Conservation (phyloP, 1,284 basidiomycete genomes). For the Pascua guehoae region DNA sequence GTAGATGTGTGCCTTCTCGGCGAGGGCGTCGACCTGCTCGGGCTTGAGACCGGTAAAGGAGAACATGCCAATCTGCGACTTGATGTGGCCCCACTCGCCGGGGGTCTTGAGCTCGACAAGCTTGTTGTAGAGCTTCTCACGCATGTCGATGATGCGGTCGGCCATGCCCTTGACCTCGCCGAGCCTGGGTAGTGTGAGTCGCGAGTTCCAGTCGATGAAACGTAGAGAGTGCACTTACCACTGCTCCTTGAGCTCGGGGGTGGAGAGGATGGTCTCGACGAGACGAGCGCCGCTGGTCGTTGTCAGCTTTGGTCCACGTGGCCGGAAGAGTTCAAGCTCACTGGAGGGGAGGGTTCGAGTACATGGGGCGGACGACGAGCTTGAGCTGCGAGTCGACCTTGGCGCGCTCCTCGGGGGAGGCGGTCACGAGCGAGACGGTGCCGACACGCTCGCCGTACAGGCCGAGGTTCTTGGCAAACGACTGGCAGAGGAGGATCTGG, state of each 20-base stretch:
- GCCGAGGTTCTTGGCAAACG: slow-evolving; percentile 99
- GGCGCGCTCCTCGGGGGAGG: slow-evolving; percentile 74
- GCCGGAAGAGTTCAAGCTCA: slow-evolving; percentile 13
- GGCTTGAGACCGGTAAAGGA: slow-evolving; percentile 79
- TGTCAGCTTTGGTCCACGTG: slow-evolving; percentile 10
- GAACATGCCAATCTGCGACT: slow-evolving; percentile 76
- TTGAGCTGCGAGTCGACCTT: slow-evolving; percentile 89
- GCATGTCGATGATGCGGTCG: slow-evolving; percentile 92
- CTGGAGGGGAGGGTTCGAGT: slow-evolving; percentile 95
- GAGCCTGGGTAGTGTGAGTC: slow-evolving; percentile 39
- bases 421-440: slow-evolving; percentile 77
- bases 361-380: slow-evolving; percentile 94
- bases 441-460: slow-evolving; percentile 96
- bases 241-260: slow-evolving; percentile 70
- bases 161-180: slow-evolving; percentile 92
- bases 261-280: slow-evolving; percentile 75
- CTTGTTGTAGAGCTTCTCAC: slow-evolving; percentile 74
- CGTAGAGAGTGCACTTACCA: slow-evolving; percentile 59
- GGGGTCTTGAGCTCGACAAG: slow-evolving; percentile 85
- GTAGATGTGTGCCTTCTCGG: slow-evolving; percentile 92
- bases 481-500: slow-evolving; percentile 81
- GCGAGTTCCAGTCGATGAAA: slow-evolving; percentile 6
- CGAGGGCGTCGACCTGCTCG: slow-evolving; percentile 78
- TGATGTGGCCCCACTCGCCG: slow-evolving; percentile 93
- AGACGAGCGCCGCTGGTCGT: slow-evolving; percentile 76